Evolutionary conservation across 192 early-diverging fungal genomes (phyloP).

Genomic region (Gaertneriomyces semiglobifer): DNA sequence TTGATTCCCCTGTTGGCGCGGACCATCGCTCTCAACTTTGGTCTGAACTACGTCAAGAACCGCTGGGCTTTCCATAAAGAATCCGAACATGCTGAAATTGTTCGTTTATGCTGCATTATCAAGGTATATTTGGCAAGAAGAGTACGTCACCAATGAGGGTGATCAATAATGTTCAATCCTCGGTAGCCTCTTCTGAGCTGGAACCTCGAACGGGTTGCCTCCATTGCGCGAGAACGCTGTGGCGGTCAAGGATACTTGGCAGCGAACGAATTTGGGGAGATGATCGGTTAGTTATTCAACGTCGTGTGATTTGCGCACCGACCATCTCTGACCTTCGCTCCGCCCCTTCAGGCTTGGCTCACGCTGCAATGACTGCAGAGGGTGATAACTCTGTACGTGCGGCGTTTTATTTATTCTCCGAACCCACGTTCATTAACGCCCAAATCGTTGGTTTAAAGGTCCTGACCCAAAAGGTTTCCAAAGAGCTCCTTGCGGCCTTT

Average conservation of each 20-base stretch:
- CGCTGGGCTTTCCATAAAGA: conserved; percentile 50
- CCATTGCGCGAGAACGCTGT: conserved; percentile 68
- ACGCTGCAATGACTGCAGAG: conserved; percentile 78
- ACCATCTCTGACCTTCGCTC: background rate
- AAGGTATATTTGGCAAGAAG: conserved; percentile 37
- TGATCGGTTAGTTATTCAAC: conserved; percentile 40
- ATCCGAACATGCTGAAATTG: conserved; percentile 56
- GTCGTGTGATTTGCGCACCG: background rate
- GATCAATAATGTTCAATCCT: conserved; percentile 17
- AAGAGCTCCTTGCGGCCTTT: conserved; percentile 63
- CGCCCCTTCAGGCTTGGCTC: conserved; percentile 49
- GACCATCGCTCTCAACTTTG: conserved; percentile 69
- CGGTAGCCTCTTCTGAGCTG: conserved; percentile 61
- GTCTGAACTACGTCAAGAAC: conserved; percentile 72
- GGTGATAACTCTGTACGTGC: conserved; percentile 59
- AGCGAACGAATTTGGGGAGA: conserved; percentile 60
- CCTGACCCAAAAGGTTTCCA: conserved; percentile 73
- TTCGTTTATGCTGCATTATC: conserved; percentile 72
- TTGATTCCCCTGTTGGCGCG: conserved; percentile 63
- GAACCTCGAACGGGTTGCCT: conserved; percentile 68
- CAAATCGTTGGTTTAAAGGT: conserved; percentile 24
- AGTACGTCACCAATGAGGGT: background rate
- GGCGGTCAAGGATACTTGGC: conserved; percentile 72
- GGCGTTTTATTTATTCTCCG: background rate
- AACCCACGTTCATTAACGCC: background rate